These are phyloP conservation scores for Boletellus deceptivus DNA, from an alignment of 1,284 basidiomycete species.

Conservation along the genomic window DNA sequence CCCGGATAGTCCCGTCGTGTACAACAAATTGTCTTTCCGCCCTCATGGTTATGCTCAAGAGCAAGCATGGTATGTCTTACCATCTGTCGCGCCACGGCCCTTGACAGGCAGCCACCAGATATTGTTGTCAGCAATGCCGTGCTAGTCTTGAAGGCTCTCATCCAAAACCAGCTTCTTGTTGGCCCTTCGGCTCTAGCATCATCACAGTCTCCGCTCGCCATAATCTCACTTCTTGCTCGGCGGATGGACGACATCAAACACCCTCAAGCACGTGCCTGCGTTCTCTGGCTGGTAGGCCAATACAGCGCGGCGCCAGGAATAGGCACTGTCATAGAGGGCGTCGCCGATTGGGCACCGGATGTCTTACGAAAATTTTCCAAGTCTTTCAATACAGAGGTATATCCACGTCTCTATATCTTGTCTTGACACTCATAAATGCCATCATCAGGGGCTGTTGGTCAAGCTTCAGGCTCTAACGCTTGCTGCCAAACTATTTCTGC, in stretches of 20 bases:
- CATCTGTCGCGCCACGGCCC: not conserved
- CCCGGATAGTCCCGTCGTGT: slow-evolving; percentile 64
- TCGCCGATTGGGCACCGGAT: slow-evolving; percentile 80
- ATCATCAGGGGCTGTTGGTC: slow-evolving; percentile 55
- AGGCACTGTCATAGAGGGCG: slow-evolving; percentile 45
- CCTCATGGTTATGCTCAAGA: slow-evolving; percentile 76
- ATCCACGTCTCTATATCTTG: slow-evolving; percentile 1
- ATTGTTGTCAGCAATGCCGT: slow-evolving; percentile 74
- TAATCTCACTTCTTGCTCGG: slow-evolving; percentile 74
- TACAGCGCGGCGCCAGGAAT: slow-evolving; percentile 50
- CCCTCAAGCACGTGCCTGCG: slow-evolving; percentile 76
- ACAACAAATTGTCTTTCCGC: slow-evolving; percentile 69
- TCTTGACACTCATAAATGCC: not conserved
- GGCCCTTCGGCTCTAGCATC: slow-evolving; percentile 15
- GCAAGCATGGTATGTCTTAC: slow-evolving; percentile 56
- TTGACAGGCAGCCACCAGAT: slow-evolving; percentile 16
- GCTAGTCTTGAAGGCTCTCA: slow-evolving; percentile 79
- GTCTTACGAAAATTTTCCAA: slow-evolving; percentile 76
- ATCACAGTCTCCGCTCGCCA: slow-evolving; percentile 53
- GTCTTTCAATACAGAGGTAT: slow-evolving; percentile 70
- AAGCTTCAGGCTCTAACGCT: slow-evolving; percentile 83
- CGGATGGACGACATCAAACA: slow-evolving; percentile 78
- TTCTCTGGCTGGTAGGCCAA: slow-evolving; percentile 90
- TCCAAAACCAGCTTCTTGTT: slow-evolving; percentile 59
- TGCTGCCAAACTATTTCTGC: slow-evolving; percentile 77